Evolutionary conservation across 2,329 filamentous ascomycete species (phyloP).

Genomic region (Ophiostoma perfectum): DNA sequence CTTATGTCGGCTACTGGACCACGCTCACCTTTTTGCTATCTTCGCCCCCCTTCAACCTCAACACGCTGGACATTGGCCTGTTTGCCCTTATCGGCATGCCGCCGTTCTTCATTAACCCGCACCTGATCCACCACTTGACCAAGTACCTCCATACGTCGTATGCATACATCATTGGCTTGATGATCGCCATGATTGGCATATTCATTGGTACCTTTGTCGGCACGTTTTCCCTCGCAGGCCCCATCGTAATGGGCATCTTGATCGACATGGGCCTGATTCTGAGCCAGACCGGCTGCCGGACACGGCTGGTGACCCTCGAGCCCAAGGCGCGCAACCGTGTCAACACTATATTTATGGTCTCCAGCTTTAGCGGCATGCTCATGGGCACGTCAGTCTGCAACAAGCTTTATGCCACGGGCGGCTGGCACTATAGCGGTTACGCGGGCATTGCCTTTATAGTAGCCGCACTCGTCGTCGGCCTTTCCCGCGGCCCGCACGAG

Average conservation of each 20-base stretch:
- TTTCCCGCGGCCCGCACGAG: slow-evolving; percentile 38
- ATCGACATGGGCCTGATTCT: slow-evolving; percentile 21
- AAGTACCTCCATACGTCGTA: slow-evolving; percentile 19
- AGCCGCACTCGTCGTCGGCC: slow-evolving; percentile 16
- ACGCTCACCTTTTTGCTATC: slow-evolving; percentile 62
- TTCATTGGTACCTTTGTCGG: slow-evolving; percentile 24
- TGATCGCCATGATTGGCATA: slow-evolving; percentile 20
- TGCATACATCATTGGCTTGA: slow-evolving; percentile 20
- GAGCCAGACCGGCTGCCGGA: slow-evolving; percentile 23
- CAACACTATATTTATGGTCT: slow-evolving; percentile 25
- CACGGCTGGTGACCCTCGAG: slow-evolving; percentile 22
- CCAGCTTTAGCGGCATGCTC: slow-evolving; percentile 24
- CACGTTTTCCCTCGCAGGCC: slow-evolving; percentile 25
- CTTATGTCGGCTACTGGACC: slow-evolving; percentile 44
- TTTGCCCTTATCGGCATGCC: slow-evolving; percentile 67
- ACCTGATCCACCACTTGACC: slow-evolving; percentile 21
- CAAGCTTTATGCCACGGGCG: slow-evolving; percentile 25
- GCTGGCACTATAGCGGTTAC: slow-evolving; percentile 22
- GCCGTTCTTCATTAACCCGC: slow-evolving; percentile 24
- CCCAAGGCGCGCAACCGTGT: slow-evolving; percentile 26
- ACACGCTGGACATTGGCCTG: slow-evolving; percentile 62
- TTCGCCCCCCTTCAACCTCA: slow-evolving; percentile 59
- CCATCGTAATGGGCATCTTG: slow-evolving; percentile 23
- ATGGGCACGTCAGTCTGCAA: slow-evolving; percentile 28
- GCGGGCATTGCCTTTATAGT: slow-evolving; percentile 23